Percentiles rank a stretch among this genome's conserved stretches.
Conservation (phyloP, 129 eudicot species). For the Smallanthus sonchifolius region DNA sequence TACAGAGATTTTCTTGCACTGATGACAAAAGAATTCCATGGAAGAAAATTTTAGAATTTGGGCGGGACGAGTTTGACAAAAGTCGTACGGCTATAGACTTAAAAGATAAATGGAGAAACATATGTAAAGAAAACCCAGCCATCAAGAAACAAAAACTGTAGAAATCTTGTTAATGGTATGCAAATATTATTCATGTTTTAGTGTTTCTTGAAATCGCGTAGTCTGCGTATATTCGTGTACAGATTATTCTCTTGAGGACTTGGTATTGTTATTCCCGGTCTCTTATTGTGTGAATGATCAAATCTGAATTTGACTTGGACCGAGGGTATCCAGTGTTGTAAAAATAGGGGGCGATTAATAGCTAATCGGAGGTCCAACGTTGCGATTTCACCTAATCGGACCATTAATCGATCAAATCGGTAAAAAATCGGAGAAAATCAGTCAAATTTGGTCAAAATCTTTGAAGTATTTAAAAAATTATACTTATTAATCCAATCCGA, state of each 20-base stretch:
- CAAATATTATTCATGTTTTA: background rate
- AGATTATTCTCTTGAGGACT: background rate
- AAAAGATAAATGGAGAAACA: constrained; percentile 89
- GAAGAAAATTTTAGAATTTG: constrained; percentile 64
- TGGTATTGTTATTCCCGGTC: background rate
- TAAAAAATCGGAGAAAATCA: too few relatives aligned
- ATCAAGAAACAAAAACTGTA: constrained; percentile 21
- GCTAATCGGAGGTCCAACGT: too few relatives aligned
- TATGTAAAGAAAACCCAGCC: constrained; percentile 46
- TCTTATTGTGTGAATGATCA: background rate
- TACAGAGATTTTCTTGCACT: constrained; percentile 23
- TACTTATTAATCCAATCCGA: too few relatives aligned
- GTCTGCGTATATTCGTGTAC: background rate
- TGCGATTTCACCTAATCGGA: too few relatives aligned
- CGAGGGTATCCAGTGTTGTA: too few relatives aligned
- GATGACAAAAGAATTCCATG: constrained; percentile 50
- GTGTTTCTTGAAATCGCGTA: background rate
- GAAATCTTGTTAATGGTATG: background rate
- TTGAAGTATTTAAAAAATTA: too few relatives aligned
- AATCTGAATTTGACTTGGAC: background rate
- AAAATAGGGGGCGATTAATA: too few relatives aligned
- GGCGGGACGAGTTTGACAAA: constrained; percentile 43
- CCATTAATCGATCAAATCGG: too few relatives aligned
- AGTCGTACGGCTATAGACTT: constrained; percentile 56
- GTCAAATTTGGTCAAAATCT: too few relatives aligned